phyloP scores from a whole-genome alignment of 176 grass and related monocot genomes.

The Avena sativa region DNA sequence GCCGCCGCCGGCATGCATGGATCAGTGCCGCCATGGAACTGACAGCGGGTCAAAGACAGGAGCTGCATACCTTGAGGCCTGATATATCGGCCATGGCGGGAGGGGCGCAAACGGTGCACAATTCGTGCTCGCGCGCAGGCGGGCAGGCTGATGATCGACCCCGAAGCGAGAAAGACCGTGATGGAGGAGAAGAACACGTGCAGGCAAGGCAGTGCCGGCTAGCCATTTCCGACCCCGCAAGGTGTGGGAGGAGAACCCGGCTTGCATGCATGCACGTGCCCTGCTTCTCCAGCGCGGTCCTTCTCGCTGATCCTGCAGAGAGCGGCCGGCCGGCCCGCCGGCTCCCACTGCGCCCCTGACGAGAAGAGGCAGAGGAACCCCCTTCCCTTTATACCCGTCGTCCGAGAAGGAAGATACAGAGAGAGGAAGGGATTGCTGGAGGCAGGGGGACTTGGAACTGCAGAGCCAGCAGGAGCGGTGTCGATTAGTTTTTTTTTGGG shows the following conservation, averaged over 20 bases:
- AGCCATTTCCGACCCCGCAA: not conserved
- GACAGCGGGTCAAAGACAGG: not conserved
- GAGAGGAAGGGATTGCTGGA: not conserved
- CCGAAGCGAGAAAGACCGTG: conserved; percentile 49
- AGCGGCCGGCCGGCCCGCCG: too few species aligned
- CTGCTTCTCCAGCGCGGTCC: conserved; percentile 68
- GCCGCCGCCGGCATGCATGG: too few species aligned
- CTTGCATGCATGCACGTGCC: conserved; percentile 58
- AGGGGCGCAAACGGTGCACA: not conserved
- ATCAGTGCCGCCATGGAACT: too few species aligned
- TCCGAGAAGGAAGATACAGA: not conserved
- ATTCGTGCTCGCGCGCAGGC: not conserved
- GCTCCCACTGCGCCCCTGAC: not conserved
- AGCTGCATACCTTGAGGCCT: not conserved
- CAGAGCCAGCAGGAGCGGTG: not conserved
- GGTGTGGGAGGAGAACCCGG: not conserved
- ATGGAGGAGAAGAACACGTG: conserved; percentile 70
- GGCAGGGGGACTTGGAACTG: not conserved
- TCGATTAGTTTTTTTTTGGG: not conserved
- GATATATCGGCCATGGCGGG: not conserved
- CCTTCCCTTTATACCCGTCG: not conserved
- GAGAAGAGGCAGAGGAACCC: not conserved
- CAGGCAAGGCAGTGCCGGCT: not conserved
- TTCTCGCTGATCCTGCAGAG: conserved; percentile 19
- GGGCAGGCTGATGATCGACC: not conserved